Evolutionary conservation across 2,329 filamentous ascomycete species (phyloP).

Genomic region (Pleomassaria siparia): DNA sequence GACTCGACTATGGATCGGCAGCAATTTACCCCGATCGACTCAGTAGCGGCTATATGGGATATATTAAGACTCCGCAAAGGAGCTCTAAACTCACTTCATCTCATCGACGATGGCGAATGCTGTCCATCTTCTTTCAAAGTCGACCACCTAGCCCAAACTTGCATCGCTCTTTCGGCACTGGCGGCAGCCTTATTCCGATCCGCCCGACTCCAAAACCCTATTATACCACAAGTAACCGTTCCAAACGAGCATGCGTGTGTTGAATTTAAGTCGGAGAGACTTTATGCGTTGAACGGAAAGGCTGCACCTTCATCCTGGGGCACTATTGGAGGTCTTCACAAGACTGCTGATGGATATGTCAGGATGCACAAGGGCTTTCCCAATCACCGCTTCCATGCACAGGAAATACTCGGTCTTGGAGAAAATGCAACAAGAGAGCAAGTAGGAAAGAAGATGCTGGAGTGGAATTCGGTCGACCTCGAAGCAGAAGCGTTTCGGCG

Average conservation of each 20-base stretch:
- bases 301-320: constrained; percentile 41
- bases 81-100: constrained; percentile 22
- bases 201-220: constrained; percentile 22
- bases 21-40: constrained; percentile 25
- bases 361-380: constrained; percentile 59
- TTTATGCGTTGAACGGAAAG: constrained; percentile 50
- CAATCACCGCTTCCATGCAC: constrained; percentile 51
- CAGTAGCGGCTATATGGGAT: constrained; percentile 35
- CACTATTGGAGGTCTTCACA: constrained; percentile 55
- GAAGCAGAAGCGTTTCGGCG: constrained; percentile 48
- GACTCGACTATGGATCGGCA: constrained; percentile 18
- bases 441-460: constrained; percentile 41
- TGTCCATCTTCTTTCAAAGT: constrained; percentile 58
- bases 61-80: constrained; percentile 23
- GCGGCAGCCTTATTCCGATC: constrained; percentile 52
- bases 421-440: constrained; percentile 39
- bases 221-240: constrained; percentile 48
- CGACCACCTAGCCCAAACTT: constrained; percentile 54
- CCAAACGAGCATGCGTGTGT: constrained; percentile 50
- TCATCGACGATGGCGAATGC: constrained; percentile 26
- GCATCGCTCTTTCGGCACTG: constrained; percentile 55
- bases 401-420: constrained; percentile 48
- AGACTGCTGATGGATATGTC: constrained; percentile 54
- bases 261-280: constrained; percentile 57
- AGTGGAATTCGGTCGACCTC: constrained; percentile 52